These are phyloP conservation scores for Aphanomyces euteiches DNA, from an alignment of 352 stramenopile species.

Conservation along the genomic window DNA sequence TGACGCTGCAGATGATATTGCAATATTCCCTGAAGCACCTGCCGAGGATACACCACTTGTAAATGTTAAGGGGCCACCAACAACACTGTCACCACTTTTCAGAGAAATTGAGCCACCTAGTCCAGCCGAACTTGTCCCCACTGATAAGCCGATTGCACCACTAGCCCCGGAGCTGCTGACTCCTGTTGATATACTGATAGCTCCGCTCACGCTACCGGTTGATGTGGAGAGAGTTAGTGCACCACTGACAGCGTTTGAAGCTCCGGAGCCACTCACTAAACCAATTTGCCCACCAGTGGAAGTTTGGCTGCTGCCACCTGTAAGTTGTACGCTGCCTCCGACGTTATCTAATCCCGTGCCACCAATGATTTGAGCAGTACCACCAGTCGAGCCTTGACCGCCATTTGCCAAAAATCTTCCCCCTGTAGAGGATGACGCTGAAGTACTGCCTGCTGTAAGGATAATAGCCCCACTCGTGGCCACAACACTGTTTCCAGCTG, in stretches of 20 bases:
- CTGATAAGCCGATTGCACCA: constrained; percentile 25
- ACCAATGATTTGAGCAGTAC: constrained; percentile 34
- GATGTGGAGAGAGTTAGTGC: constrained; percentile 37
- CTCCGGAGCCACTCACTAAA: constrained; percentile 34
- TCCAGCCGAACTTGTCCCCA: constrained; percentile 17
- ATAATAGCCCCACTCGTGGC: constrained; percentile 29
- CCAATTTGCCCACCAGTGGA: constrained; percentile 29
- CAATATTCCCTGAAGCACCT: constrained; percentile 19
- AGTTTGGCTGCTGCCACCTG: constrained; percentile 31
- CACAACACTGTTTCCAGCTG: constrained; percentile 13
- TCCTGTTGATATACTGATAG: constrained; percentile 12
- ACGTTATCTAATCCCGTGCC: constrained; percentile 23
- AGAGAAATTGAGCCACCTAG: constrained; percentile 21
- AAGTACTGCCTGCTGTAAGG: constrained; percentile 35
- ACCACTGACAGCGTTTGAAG: constrained; percentile 35
- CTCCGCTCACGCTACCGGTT: constrained; percentile 34
- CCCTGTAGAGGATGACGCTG: constrained; percentile 36
- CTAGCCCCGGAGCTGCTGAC: neutral
- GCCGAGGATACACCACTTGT: constrained; percentile 18
- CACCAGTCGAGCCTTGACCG: constrained; percentile 36
- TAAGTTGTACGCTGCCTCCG: constrained; percentile 35
- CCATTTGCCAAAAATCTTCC: constrained; percentile 36
- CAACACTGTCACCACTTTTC: constrained; percentile 12
- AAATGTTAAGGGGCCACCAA: constrained; percentile 19
- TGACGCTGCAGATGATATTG: neutral